These are phyloP conservation scores for Halophytophthora polymorphica DNA, from an alignment of 352 stramenopile genomes.

Conservation along the genomic window DNA sequence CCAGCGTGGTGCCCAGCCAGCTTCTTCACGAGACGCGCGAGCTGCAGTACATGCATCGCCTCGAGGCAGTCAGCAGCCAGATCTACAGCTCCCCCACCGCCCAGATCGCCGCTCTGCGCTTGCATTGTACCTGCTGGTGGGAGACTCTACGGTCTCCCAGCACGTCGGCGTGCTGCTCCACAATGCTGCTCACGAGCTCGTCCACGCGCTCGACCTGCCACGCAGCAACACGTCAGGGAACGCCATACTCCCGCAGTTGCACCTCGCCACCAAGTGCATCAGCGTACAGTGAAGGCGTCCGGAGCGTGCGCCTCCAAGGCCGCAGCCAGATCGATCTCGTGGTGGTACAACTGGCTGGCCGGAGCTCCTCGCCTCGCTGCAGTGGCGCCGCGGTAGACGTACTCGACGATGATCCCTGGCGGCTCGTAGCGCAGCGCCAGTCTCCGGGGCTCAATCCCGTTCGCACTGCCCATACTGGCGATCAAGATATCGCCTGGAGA, in stretches of 20 bases:
- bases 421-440: slow-evolving; percentile 54
- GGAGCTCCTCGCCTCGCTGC: neutral
- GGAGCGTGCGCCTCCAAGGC: slow-evolving; percentile 9
- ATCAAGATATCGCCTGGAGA: neutral
- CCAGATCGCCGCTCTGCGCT: neutral
- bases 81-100: neutral
- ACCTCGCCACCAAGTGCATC: no score
- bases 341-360: slow-evolving; percentile 44
- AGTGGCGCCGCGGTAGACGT: slow-evolving; percentile 26
- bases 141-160: slow-evolving; percentile 43
- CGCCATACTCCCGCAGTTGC: neutral
- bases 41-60: slow-evolving; percentile 19
- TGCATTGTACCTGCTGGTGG: slow-evolving; percentile 31
- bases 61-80: neutral
- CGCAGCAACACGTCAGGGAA: slow-evolving; percentile 1
- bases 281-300: slow-evolving; percentile 14
- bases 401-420: slow-evolving; percentile 62
- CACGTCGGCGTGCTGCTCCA: slow-evolving; percentile 33
- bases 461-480: slow-evolving; percentile 15
- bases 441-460: slow-evolving; percentile 41
- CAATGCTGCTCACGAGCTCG: slow-evolving; percentile 38
- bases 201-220: slow-evolving; percentile 25
- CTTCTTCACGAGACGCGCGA: slow-evolving; percentile 46
- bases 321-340: slow-evolving; percentile 51
- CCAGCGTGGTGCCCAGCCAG: slow-evolving; percentile 21